These are phyloP conservation scores for Cardamine chenopodiifolia DNA, from an alignment of 345 rosid genomes.

Conservation along the genomic window DNA sequence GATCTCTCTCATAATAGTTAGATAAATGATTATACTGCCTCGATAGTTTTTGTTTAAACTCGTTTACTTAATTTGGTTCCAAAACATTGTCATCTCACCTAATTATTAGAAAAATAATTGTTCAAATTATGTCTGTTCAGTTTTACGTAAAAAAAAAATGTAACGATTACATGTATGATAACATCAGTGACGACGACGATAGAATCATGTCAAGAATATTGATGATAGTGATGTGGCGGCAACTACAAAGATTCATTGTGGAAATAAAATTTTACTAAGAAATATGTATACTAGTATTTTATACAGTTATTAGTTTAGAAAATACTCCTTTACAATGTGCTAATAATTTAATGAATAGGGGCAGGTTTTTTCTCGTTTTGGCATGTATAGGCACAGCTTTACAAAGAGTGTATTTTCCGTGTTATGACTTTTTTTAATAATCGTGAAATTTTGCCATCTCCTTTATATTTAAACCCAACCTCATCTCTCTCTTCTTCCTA, in stretches of 20 bases:
- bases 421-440: conserved; percentile 59
- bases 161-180: neutral
- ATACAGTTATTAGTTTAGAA: neutral
- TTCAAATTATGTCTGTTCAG: neutral
- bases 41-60: neutral
- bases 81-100: neutral
- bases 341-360: conserved; percentile 1
- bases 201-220: neutral
- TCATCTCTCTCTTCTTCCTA: conserved; percentile 22
- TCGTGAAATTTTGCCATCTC: conserved; percentile 11
- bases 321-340: neutral
- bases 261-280: neutral
- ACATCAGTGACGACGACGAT: neutral
- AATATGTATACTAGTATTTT: neutral
- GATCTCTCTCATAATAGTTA: neutral
- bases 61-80: neutral
- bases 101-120: neutral
- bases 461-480: conserved; percentile 40
- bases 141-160: neutral
- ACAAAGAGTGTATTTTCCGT: conserved; percentile 47
- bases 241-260: neutral
- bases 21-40: too few relatives aligned
- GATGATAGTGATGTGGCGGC: conserved; percentile 16
- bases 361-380: conserved; percentile 18
- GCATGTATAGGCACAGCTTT: conserved; percentile 15